Evolutionary conservation across 1,284 basidiomycete species (phyloP).

Genomic region (Ceratobasidium sp.): DNA sequence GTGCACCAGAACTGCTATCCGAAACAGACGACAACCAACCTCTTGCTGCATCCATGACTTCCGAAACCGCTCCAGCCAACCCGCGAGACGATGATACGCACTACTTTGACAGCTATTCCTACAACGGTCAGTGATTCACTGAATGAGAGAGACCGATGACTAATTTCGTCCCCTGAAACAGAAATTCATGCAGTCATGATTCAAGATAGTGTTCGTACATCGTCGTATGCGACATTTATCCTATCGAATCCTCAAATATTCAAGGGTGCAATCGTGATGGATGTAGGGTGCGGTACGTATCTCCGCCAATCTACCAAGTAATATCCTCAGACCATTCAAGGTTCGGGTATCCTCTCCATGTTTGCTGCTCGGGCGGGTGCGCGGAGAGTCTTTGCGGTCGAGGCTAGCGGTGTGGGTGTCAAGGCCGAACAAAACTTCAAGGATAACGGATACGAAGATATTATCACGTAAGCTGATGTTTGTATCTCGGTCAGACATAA

Average conservation of each 20-base stretch:
- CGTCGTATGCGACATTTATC: slow-evolving; percentile 93
- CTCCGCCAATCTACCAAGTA: neutral
- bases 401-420: slow-evolving; percentile 87
- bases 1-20: slow-evolving; percentile 50
- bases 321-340: slow-evolving; percentile 8
- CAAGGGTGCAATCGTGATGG: slow-evolving; percentile 88
- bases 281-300: slow-evolving; percentile 83
- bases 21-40: slow-evolving; percentile 9
- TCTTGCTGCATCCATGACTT: slow-evolving; percentile 8
- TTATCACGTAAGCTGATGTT: slow-evolving; percentile 72
- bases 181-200: slow-evolving; percentile 86
- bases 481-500: neutral
- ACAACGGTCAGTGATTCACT: slow-evolving; percentile 73
- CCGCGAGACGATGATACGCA: slow-evolving; percentile 87
- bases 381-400: slow-evolving; percentile 92
- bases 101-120: slow-evolving; percentile 95
- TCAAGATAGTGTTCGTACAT: slow-evolving; percentile 91
- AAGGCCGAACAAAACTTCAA: slow-evolving; percentile 87
- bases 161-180: slow-evolving; percentile 52
- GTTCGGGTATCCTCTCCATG: slow-evolving; percentile 92
- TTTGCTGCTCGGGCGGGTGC: slow-evolving; percentile 94
- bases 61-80: slow-evolving; percentile 50
- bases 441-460: slow-evolving; percentile 79
- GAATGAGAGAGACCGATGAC: neutral
- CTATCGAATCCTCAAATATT: slow-evolving; percentile 87